phyloP scores from a whole-genome alignment of 495 filamentous ascomycete genomes.

The Saxophila tyrrhenica region DNA sequence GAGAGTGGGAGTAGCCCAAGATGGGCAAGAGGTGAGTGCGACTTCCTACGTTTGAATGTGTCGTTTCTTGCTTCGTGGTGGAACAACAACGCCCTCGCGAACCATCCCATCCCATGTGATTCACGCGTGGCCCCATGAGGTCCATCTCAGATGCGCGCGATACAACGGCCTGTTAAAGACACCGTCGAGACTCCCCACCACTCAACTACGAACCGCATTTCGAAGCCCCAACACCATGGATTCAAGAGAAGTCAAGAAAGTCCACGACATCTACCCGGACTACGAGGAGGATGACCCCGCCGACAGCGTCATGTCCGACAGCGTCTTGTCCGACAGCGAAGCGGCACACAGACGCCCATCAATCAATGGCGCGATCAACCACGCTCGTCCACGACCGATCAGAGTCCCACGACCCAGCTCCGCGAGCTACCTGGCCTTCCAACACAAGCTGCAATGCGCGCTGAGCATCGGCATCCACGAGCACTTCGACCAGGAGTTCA shows the following conservation, averaged over 20 bases:
- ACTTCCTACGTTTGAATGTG: background rate
- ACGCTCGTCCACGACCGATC: constrained; percentile 13
- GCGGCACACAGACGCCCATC: background rate
- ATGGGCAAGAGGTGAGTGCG: constrained; percentile 14
- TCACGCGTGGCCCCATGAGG: background rate
- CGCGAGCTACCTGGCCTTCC: constrained; percentile 15
- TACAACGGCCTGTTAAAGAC: background rate
- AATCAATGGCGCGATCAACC: constrained; percentile 9
- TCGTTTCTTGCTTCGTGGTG: background rate
- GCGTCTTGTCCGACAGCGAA: background rate
- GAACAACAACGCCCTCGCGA: background rate
- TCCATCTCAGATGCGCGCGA: background rate
- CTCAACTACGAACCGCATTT: background rate
- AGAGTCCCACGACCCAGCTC: constrained; percentile 13
- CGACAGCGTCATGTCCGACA: background rate
- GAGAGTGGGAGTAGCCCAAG: background rate
- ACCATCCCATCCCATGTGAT: background rate
- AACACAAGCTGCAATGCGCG: constrained; percentile 7
- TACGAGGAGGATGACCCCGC: background rate
- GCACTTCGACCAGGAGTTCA: constrained; percentile 6
- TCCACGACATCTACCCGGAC: constrained; percentile 14
- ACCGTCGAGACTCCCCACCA: background rate
- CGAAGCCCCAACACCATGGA: background rate
- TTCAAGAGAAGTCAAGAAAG: background rate
- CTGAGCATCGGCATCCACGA: constrained; percentile 8